Conservation (phyloP, 352 stramenopile species). For the Phytopythium kandeliae region DNA sequence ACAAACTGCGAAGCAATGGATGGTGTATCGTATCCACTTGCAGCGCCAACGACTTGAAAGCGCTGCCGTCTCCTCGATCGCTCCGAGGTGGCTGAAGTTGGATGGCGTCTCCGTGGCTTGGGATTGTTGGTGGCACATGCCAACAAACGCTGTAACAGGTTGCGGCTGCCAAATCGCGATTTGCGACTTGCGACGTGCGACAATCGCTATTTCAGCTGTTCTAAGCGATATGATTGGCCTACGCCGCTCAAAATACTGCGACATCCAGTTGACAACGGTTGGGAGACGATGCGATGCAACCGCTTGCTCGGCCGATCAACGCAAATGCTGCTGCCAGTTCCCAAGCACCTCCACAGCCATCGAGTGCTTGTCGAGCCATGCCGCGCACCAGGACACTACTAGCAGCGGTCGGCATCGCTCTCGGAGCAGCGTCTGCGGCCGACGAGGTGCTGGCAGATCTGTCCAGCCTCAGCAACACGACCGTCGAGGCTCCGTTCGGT, state of each 20-base stretch:
- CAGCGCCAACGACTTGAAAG: too few species aligned
- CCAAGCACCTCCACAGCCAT: not conserved
- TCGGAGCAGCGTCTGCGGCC: not conserved
- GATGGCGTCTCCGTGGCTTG: too few species aligned
- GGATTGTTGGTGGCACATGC: too few species aligned
- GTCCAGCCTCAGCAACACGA: not conserved
- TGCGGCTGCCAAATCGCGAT: too few species aligned
- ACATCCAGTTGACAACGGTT: too few species aligned
- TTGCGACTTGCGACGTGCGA: not conserved
- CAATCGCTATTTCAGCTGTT: not conserved
- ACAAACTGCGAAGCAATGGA: too few species aligned
- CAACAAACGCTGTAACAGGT: too few species aligned
- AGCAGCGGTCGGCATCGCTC: not conserved
- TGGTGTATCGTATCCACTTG: too few species aligned
- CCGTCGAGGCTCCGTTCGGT: conserved; percentile 15
- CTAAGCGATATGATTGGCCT: not conserved
- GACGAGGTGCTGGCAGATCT: not conserved
- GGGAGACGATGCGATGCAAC: too few species aligned
- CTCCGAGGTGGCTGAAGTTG: too few species aligned
- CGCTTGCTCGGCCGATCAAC: not conserved
- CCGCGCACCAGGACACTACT: not conserved
- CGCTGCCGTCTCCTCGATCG: too few species aligned
- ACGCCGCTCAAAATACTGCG: not conserved
- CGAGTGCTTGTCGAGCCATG: not conserved
- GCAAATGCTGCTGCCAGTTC: not conserved